phyloP scores from a whole-genome alignment of 2,329 filamentous ascomycete species.

The Phoma sp. region DNA sequence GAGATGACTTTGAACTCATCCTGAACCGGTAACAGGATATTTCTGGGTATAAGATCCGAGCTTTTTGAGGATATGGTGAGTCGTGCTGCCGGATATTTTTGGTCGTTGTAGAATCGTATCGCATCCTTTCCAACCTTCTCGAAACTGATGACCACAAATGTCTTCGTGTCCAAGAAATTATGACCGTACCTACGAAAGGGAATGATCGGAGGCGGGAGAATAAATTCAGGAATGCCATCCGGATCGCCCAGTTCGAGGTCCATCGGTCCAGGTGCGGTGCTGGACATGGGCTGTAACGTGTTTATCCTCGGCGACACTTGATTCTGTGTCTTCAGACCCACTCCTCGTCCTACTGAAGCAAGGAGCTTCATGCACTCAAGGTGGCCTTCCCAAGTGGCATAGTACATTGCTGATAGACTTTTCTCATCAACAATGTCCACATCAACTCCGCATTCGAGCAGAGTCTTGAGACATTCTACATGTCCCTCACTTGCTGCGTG shows the following conservation, averaged over 20 bases:
- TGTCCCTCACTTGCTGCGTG: conserved; percentile 97
- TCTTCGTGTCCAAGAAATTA: conserved; percentile 98
- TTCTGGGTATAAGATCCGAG: conserved; percentile 94
- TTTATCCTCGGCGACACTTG: conserved; percentile 52
- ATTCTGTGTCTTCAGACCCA: conserved; percentile 41
- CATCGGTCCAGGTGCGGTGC: conserved; percentile 47
- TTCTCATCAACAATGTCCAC: conserved; percentile 88
- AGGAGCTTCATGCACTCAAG: conserved; percentile 92
- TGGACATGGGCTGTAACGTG: conserved; percentile 40
- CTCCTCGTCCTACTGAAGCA: conserved; percentile 57
- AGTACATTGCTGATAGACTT: conserved; percentile 92
- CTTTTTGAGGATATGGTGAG: conserved; percentile 96
- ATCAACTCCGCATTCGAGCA: conserved; percentile 80
- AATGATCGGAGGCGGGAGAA: conserved; percentile 93
- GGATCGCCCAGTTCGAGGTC: conserved; percentile 70
- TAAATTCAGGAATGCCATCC: conserved; percentile 89
- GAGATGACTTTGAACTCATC: conserved; percentile 93
- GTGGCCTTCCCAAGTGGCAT: conserved; percentile 97
- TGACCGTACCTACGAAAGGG: conserved; percentile 93
- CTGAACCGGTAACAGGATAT: conserved; percentile 92
- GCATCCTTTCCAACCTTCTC: conserved; percentile 75
- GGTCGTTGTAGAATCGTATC: conserved; percentile 94
- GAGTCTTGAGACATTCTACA: conserved; percentile 80
- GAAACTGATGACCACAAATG: conserved; percentile 91
- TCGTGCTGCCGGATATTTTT: conserved; percentile 92